Evolutionary conservation across 306 rosid species (phyloP).

Genomic region (Lathyrus tuberosus): DNA sequence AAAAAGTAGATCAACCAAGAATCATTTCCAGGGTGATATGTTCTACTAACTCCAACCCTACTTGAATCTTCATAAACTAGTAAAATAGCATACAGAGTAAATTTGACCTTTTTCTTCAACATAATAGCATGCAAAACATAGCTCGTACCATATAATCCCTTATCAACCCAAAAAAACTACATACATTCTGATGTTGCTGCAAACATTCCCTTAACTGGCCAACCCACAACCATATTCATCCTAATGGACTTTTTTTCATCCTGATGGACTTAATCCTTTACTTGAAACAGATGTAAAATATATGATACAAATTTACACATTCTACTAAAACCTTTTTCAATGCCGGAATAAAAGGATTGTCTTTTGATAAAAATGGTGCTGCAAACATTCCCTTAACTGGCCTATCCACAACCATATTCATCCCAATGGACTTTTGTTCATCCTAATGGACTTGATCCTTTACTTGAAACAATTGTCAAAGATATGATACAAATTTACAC

Average conservation of each 20-base stretch:
- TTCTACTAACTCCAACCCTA: constrained; percentile 1
- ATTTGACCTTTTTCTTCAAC: constrained; percentile 5
- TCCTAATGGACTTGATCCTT: neutral
- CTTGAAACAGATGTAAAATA: constrained; percentile 20
- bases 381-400: constrained; percentile 8
- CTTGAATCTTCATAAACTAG: neutral
- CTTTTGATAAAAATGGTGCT: constrained; percentile 83
- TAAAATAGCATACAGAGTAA: neutral
- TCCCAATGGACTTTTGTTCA: neutral
- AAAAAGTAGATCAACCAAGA: no score
- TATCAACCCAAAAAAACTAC: constrained; percentile 18
- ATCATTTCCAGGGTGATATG: no score
- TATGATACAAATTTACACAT: constrained; percentile 9
- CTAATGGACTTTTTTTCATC: no score
- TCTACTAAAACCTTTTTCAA: constrained; percentile 74
- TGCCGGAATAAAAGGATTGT: constrained; percentile 74
- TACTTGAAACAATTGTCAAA: constrained; percentile 19
- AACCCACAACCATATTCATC: constrained; percentile 23
- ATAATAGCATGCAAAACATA: constrained; percentile 4
- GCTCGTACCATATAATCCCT: constrained; percentile 10
- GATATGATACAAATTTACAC: constrained; percentile 8
- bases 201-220: constrained; percentile 1
- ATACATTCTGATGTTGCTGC: constrained; percentile 19
- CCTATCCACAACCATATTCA: constrained; percentile 21
- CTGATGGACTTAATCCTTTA: neutral